phyloP scores from a whole-genome alignment of 2,329 filamentous ascomycete genomes.

The Cladosporium sp. region DNA sequence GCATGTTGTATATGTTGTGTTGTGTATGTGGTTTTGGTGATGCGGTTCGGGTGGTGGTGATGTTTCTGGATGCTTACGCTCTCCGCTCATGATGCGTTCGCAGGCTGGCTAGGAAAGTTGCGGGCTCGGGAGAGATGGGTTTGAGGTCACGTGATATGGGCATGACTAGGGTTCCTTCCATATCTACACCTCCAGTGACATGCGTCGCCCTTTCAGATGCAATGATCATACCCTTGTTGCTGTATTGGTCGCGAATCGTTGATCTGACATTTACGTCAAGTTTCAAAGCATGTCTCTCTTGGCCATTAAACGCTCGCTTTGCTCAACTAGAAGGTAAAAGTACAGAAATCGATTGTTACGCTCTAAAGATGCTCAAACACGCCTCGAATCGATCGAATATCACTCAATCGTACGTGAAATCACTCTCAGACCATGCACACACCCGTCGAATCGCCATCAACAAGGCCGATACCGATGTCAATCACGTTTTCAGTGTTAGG shows the following conservation, averaged over 20 bases:
- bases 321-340: background rate
- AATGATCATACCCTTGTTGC: too few species aligned
- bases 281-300: too few species aligned
- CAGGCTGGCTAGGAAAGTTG: constrained; percentile 13
- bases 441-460: background rate
- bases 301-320: too few species aligned
- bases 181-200: background rate
- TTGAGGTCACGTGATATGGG: background rate
- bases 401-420: background rate
- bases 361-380: background rate
- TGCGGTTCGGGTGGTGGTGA: constrained; percentile 1
- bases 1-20: constrained; percentile 28
- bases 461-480: background rate
- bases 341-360: background rate
- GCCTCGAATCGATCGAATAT: too few species aligned
- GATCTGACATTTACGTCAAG: too few species aligned
- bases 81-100: background rate
- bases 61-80: background rate
- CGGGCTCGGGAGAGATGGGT: background rate
- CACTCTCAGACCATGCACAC: too few species aligned
- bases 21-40: constrained; percentile 1
- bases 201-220: background rate
- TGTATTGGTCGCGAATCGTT: too few species aligned
- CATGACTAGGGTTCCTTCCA: too few species aligned
- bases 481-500: background rate